These are phyloP conservation scores for Macrophomina pseudophaseolina DNA, from an alignment of 2,329 filamentous ascomycete species.

Conservation along the genomic window DNA sequence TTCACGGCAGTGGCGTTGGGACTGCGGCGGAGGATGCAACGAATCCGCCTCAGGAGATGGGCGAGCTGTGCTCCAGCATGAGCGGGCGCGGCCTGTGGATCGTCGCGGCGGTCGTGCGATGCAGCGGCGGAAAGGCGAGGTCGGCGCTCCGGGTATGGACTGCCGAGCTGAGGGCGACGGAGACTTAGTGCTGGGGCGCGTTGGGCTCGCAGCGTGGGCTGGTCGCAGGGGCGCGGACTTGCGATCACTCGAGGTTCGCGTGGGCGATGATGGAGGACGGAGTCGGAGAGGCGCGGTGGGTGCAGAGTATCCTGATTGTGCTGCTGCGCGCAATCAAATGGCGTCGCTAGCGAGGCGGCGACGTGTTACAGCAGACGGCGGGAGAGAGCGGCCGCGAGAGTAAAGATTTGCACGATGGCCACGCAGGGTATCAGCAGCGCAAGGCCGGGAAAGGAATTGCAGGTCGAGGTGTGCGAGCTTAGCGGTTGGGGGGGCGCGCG, in stretches of 20 bases:
- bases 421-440: conserved; percentile 24
- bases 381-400: conserved; percentile 13
- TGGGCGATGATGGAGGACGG: conserved; percentile 30
- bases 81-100: conserved; percentile 16
- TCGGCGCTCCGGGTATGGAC: conserved; percentile 25
- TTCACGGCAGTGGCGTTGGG: conserved; percentile 10
- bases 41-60: conserved; percentile 24
- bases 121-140: conserved; percentile 22
- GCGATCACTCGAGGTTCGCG: conserved; percentile 30
- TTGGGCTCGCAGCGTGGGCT: conserved; percentile 2
- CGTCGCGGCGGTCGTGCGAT: conserved; percentile 24
- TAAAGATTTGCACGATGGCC: conserved; percentile 21
- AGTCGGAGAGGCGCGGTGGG: conserved; percentile 24
- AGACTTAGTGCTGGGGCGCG: neutral
- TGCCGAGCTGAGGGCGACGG: conserved; percentile 16
- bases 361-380: conserved; percentile 20
- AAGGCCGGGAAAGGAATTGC: conserved; percentile 24
- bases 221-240: conserved; percentile 22
- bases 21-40: conserved; percentile 13
- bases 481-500: conserved; percentile 19
- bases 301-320: conserved; percentile 26
- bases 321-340: conserved; percentile 28
- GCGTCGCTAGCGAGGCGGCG: conserved; percentile 26
- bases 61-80: conserved; percentile 25
- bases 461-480: conserved; percentile 25